A percentile compares a stretch with the other conserved stretches of the same genome.
Evolutionary conservation across 371 early-diverging fungal species (phyloP).

Genomic region (Mortierella sp.): DNA sequence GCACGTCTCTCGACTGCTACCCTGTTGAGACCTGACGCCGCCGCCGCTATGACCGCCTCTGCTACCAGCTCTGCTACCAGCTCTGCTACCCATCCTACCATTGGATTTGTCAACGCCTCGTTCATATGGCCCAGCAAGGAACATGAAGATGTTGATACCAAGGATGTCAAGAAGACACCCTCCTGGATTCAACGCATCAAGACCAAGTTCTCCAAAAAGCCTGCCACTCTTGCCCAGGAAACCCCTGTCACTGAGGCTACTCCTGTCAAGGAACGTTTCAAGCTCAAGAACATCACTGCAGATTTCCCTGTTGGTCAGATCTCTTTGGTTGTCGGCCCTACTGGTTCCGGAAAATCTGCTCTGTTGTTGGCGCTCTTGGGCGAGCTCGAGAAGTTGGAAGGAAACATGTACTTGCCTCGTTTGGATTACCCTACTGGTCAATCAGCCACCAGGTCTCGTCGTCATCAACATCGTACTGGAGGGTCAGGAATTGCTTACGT

Average conservation of each 20-base stretch:
- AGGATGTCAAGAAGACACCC: conserved; percentile 25
- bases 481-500: conserved; percentile 79
- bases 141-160: conserved; percentile 27
- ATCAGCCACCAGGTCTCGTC: neutral
- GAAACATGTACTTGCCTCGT: conserved; percentile 65
- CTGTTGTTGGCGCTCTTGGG: conserved; percentile 77
- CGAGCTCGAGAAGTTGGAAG: conserved; percentile 64
- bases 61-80: neutral
- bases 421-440: conserved; percentile 31
- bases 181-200: conserved; percentile 43
- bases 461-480: conserved; percentile 18
- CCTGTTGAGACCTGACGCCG: neutral
- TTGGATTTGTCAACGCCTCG: conserved; percentile 68
- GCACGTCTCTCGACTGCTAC: conserved; percentile 12
- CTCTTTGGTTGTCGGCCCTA: conserved; percentile 83
- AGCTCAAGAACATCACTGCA: conserved; percentile 69
- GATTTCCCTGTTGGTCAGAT: conserved; percentile 74
- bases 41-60: neutral
- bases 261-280: conserved; percentile 46
- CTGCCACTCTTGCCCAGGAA: conserved; percentile 15
- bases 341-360: conserved; percentile 87
- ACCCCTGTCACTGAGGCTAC: conserved; percentile 26
- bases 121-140: conserved; percentile 66
- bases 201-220: conserved; percentile 26
- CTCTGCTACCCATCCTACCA: conserved; percentile 23